These are phyloP conservation scores for Pontederia paniculata DNA, from an alignment of 176 grass and related monocot genomes.

Conservation along the genomic window DNA sequence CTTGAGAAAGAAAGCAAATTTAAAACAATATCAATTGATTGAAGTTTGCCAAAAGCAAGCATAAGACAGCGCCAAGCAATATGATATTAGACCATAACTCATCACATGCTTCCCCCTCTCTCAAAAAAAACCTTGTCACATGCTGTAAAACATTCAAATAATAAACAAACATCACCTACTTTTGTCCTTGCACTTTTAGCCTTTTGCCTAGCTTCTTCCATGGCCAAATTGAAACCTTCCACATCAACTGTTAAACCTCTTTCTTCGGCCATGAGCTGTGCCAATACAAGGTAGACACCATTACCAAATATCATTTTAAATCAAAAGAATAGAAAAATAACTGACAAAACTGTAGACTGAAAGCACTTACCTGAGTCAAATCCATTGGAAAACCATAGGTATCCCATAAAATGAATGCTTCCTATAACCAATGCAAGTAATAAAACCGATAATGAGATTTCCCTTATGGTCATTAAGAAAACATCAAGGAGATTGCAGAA, in stretches of 20 bases:
- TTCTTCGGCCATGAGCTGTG: conserved; percentile 79
- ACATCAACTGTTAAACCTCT: conserved; percentile 58
- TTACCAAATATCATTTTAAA: conserved; percentile 5
- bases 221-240: conserved; percentile 61
- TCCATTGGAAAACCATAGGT: conserved; percentile 93
- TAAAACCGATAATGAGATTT: background rate
- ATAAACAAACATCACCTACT: conserved; percentile 24
- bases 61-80: no score
- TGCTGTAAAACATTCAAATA: background rate
- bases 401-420: conserved; percentile 93
- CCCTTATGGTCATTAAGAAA: background rate
- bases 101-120: no score
- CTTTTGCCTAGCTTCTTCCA: conserved; percentile 89
- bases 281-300: background rate
- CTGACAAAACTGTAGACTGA: background rate
- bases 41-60: no score
- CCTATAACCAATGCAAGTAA: conserved; percentile 26
- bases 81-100: no score
- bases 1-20: no score
- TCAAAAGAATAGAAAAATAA: conserved; percentile 15
- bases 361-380: conserved; percentile 73
- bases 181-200: conserved; percentile 83
- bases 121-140: no score
- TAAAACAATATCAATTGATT: no score
- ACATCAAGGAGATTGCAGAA: background rate